Conservation (phyloP, 1,139 yeast genomes). For the Saccharomycopsis hybrid region DNA sequence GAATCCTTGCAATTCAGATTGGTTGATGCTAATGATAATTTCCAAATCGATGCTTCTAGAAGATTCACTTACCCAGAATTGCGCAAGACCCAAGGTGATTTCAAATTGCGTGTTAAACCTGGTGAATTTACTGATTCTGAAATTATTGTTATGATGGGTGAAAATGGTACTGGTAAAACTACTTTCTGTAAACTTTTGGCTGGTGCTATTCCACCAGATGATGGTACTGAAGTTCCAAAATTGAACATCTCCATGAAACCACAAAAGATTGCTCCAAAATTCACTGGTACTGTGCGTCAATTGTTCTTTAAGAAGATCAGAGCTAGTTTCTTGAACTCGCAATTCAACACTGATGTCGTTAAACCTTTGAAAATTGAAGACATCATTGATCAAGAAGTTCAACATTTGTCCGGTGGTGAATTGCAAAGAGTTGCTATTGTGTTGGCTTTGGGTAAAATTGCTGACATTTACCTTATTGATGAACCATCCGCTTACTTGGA, state of each 20-base stretch:
- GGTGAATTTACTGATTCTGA: slow-evolving; percentile 97
- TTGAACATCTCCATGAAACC: slow-evolving; percentile 96
- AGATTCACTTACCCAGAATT: slow-evolving; percentile 73
- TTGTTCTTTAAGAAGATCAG: slow-evolving; percentile 93
- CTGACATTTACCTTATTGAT: slow-evolving; percentile 93
- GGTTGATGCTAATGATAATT: slow-evolving; percentile 82
- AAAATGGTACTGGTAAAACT: slow-evolving; percentile 98
- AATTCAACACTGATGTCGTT: slow-evolving; percentile 95
- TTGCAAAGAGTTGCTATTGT: slow-evolving; percentile 98
- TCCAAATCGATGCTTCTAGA: slow-evolving; percentile 72
- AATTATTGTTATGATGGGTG: slow-evolving; percentile 98
- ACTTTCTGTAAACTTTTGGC: slow-evolving; percentile 93
- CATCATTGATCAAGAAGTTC: slow-evolving; percentile 95
- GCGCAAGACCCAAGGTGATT: slow-evolving; percentile 93
- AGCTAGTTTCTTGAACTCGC: slow-evolving; percentile 91
- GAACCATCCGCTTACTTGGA: slow-evolving; percentile 98
- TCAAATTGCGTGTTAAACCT: slow-evolving; percentile 68
- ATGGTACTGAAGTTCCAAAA: slow-evolving; percentile 67
- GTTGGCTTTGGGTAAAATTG: slow-evolving; percentile 86
- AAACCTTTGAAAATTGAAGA: slow-evolving; percentile 92
- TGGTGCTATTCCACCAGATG: slow-evolving; percentile 85
- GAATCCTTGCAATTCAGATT: slow-evolving; percentile 92
- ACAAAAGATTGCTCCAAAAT: slow-evolving; percentile 96
- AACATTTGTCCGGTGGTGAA: slow-evolving; percentile 98
- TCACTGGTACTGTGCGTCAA: slow-evolving; percentile 97